Conservation (phyloP, 306 rosid genomes). For the Herpetospermum pedunculosum region DNA sequence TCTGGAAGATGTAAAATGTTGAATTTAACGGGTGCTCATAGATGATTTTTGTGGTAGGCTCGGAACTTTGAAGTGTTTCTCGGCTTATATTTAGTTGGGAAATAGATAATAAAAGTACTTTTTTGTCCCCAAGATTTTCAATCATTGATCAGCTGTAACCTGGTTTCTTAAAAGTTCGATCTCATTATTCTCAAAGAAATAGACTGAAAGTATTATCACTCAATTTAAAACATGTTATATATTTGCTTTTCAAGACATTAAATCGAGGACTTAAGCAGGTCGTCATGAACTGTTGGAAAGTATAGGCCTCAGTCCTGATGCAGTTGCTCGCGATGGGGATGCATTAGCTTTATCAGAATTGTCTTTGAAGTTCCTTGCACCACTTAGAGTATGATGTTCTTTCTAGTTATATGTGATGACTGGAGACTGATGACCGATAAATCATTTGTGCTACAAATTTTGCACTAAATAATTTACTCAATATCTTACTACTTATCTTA, state of each 20-base stretch:
- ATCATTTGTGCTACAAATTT: background rate
- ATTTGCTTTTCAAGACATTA: background rate
- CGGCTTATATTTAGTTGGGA: background rate
- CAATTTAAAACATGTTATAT: background rate
- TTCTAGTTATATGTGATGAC: background rate
- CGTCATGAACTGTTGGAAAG: conserved; percentile 62
- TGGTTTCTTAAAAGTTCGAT: background rate
- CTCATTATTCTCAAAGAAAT: background rate
- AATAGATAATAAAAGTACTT: background rate
- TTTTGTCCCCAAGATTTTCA: background rate
- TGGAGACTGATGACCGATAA: background rate
- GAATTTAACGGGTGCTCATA: background rate
- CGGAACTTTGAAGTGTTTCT: background rate
- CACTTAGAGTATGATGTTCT: conserved; percentile 54
- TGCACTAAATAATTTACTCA: background rate
- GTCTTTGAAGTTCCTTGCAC: conserved; percentile 70
- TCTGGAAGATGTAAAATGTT: background rate
- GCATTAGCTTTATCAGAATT: conserved; percentile 68
- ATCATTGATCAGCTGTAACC: background rate
- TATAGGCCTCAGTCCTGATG: conserved; percentile 49
- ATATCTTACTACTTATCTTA: background rate
- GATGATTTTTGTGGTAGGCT: background rate
- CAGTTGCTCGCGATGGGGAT: conserved; percentile 52
- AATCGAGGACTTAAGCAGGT: conserved; percentile 27
- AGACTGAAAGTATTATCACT: background rate